Evolutionary conservation across 768 basidiomycete species (phyloP).

Genomic region (Collybiopsis confluens): DNA sequence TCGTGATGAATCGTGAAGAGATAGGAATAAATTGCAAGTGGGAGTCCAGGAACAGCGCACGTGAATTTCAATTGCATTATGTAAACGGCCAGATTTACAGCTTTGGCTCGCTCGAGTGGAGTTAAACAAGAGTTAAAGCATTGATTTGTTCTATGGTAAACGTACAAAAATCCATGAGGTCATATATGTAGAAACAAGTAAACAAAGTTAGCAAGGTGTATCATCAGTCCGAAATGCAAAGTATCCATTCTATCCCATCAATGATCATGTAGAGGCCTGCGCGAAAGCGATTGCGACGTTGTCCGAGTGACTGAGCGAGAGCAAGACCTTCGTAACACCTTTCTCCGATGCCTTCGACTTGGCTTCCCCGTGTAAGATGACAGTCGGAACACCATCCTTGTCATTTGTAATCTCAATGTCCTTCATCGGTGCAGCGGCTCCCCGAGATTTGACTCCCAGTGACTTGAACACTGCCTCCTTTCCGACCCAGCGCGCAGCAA

Average conservation of each 20-base stretch:
- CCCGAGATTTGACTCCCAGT: slow-evolving; percentile 83
- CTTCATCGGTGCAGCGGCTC: slow-evolving; percentile 92
- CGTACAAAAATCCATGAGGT: no score
- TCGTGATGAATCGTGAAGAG: slow-evolving; percentile 8
- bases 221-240: not conserved
- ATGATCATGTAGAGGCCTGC: slow-evolving; percentile 52
- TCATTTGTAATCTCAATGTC: slow-evolving; percentile 93
- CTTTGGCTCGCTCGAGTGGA: not conserved
- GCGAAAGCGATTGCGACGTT: slow-evolving; percentile 87
- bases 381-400: slow-evolving; percentile 68
- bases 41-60: not conserved
- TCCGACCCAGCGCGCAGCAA: slow-evolving; percentile 95
- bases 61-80: not conserved
- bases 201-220: no score
- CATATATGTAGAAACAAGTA: no score
- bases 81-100: not conserved
- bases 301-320: slow-evolving; percentile 95
- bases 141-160: no score
- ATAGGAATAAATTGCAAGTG: not conserved
- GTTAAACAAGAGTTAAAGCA: not conserved
- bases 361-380: slow-evolving; percentile 77
- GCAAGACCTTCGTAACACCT: slow-evolving; percentile 68
- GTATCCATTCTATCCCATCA: not conserved
- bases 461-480: slow-evolving; percentile 99
- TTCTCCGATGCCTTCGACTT: slow-evolving; percentile 65